Percentiles rank a stretch among this genome's conserved stretches.
phyloP scores from a whole-genome alignment of 148 eudicot genomes.

The Amaranthus palmeri region DNA sequence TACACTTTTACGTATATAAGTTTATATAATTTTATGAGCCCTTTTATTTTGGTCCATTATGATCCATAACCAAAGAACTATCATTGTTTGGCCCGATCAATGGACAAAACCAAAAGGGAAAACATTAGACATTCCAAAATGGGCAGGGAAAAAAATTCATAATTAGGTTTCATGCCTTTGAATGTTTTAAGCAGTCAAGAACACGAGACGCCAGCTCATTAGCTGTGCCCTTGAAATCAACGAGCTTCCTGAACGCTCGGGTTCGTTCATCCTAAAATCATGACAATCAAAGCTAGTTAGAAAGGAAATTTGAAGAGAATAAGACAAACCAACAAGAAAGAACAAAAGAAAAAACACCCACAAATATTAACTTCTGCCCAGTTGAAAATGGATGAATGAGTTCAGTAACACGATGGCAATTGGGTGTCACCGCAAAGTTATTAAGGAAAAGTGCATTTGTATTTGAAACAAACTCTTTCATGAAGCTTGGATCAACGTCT shows the following conservation, averaged over 20 bases:
- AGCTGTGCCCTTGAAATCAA: slow-evolving; percentile 71
- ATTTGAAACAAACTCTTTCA: slow-evolving; percentile 46
- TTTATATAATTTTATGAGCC: too few species aligned
- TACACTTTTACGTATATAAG: too few species aligned
- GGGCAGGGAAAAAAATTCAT: slow-evolving; percentile 9
- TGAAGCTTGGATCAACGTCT: slow-evolving; percentile 49
- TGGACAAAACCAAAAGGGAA: neutral
- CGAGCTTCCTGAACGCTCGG: slow-evolving; percentile 62
- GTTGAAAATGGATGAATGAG: slow-evolving; percentile 35
- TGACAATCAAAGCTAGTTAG: slow-evolving; percentile 9
- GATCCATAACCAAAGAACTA: too few species aligned
- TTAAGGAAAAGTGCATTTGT: slow-evolving; percentile 53
- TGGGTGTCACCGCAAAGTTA: slow-evolving; percentile 80
- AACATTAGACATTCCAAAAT: slow-evolving; percentile 15
- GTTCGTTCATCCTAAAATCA: slow-evolving; percentile 79
- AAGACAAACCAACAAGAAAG: neutral
- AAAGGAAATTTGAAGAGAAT: neutral
- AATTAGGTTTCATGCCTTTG: slow-evolving; percentile 54
- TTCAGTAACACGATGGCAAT: slow-evolving; percentile 83
- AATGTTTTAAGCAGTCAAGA: slow-evolving; percentile 65
- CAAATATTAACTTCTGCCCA: slow-evolving; percentile 65
- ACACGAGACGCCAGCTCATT: slow-evolving; percentile 77
- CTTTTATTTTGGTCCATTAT: too few species aligned
- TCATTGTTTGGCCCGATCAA: too few species aligned
- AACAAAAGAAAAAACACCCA: slow-evolving; percentile 25